Percentiles rank a stretch among this genome's conserved stretches.
Conservation (phyloP, 1,139 yeast species). For the Taphrina wiesneri region DNA sequence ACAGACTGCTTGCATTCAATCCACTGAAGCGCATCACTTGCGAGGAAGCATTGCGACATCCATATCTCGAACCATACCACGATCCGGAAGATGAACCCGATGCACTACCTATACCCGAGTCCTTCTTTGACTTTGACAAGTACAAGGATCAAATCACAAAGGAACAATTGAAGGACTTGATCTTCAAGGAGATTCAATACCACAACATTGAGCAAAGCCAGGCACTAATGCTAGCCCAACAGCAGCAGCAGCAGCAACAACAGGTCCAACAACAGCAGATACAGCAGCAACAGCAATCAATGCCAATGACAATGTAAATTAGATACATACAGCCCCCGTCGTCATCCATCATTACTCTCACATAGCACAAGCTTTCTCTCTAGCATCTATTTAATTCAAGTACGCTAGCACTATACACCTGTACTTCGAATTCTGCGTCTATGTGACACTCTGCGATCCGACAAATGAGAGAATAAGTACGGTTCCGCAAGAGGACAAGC, state of each 20-base stretch:
- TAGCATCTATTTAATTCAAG: background rate
- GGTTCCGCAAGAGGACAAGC: background rate
- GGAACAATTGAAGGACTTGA: conserved; percentile 60
- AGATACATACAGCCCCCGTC: background rate
- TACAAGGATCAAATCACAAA: conserved; percentile 68
- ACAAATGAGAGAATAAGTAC: background rate
- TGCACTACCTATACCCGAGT: conserved; percentile 69
- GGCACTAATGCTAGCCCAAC: conserved; percentile 4
- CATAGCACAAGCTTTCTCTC: background rate
- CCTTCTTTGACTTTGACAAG: conserved; percentile 80
- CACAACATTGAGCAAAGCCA: conserved; percentile 18
- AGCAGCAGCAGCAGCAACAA: conserved; percentile 22
- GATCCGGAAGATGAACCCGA: conserved; percentile 79
- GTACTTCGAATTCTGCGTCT: conserved; percentile 9
- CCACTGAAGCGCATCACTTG: conserved; percentile 78
- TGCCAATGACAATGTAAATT: background rate
- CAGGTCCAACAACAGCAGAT: conserved; percentile 12
- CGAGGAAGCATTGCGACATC: conserved; percentile 77
- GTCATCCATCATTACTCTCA: background rate
- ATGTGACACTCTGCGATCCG: background rate
- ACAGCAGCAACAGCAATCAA: conserved; percentile 18
- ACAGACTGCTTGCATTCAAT: conserved; percentile 72
- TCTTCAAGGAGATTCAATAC: conserved; percentile 35
- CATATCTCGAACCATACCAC: conserved; percentile 76
- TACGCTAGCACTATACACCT: conserved; percentile 5